Base-by-base conservation (phyloP, 1,284 basidiomycete species). In the Melanopsichium pennsylvanicum region DNA sequence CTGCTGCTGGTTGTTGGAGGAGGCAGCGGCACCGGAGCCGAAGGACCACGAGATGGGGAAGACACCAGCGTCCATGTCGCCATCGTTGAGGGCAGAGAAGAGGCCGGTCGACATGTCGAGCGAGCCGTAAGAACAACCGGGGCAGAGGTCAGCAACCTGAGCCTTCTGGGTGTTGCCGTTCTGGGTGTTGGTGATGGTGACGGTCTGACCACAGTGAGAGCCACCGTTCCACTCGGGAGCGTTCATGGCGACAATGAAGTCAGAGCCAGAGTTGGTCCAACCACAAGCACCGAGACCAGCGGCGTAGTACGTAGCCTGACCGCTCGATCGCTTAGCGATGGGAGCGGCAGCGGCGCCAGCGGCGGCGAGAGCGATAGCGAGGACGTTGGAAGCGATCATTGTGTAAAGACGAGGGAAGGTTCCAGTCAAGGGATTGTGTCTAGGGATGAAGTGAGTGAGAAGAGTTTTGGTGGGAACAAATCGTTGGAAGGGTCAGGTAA, bases 61-160 rank as follows among this genome's bases (percentile, higher is more conserved):
- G 52, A 66, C 63, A 61, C 76, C 76, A 21, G 41, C 56, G 56
- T 72, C 74, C 57, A 74, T 61, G 70, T 76, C 70, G 42, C 72
- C 72, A 57, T 75, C 70, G 50, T 67, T 64, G 16, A 78, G 71
- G 25, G 55, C 63, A 33, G 66, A 56, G 84, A 96, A 96, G 36
- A 96, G 86, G 45, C 87, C 85, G 11, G 81, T 79, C 21, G 90
- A 89, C 60, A 94, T 84, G 84, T 96, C 93, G 52, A 96, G 86
- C 35, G 86, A 90, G 31, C 86, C 87, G 36, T 81, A 85, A 2
- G 87, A 86, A 79, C 91, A 93, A 25, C 85, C 87, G 48, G 86
- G 86, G 81, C 90, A 92, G 86, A 67, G 84, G 81, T 92, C 90
- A 74, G 84, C 84, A 67, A 93, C 86, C 8, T 81, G 83, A 2